Evolutionary conservation across 805 yeast genomes (phyloP).

Genomic region (Metschnikowia matae): DNA sequence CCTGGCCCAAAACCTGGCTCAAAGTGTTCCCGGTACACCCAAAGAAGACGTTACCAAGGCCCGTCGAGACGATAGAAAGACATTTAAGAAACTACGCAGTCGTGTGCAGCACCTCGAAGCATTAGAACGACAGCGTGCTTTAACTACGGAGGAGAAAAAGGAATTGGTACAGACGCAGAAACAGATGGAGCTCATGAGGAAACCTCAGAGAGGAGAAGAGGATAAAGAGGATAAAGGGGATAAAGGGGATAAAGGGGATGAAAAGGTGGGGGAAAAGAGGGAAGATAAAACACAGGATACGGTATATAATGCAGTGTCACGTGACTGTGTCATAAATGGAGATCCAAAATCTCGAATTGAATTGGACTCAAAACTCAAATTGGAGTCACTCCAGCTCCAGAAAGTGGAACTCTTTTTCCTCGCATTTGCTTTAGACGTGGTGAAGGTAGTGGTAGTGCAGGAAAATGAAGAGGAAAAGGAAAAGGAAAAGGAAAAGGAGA

Average conservation of each 20-base stretch:
- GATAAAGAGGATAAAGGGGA: not conserved
- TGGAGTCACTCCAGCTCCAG: slow-evolving; percentile 63
- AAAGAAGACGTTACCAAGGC: slow-evolving; percentile 75
- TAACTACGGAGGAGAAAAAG: slow-evolving; percentile 24
- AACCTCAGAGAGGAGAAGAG: too few relatives aligned
- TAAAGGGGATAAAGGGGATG: not conserved
- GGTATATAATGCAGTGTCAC: too few relatives aligned
- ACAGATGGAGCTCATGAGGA: slow-evolving; percentile 7
- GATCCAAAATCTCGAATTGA: too few relatives aligned
- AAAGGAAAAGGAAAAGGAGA: not conserved
- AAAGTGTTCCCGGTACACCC: slow-evolving; percentile 15
- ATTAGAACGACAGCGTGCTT: slow-evolving; percentile 29
- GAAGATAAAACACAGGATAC: not conserved
- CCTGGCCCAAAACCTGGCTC: slow-evolving; percentile 4
- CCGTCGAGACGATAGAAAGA: slow-evolving; percentile 66
- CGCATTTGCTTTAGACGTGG: slow-evolving; percentile 49
- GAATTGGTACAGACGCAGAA: slow-evolving; percentile 16
- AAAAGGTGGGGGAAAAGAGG: not conserved
- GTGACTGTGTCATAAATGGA: not conserved
- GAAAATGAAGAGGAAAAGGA: too few relatives aligned
- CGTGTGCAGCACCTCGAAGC: slow-evolving; percentile 47
- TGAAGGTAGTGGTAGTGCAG: too few relatives aligned
- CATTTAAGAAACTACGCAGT: slow-evolving; percentile 68
- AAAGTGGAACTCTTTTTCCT: slow-evolving; percentile 75
- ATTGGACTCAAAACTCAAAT: not conserved